These are phyloP conservation scores for Tylopilus sp. DNA, from an alignment of 768 basidiomycete genomes.

Conservation along the genomic window DNA sequence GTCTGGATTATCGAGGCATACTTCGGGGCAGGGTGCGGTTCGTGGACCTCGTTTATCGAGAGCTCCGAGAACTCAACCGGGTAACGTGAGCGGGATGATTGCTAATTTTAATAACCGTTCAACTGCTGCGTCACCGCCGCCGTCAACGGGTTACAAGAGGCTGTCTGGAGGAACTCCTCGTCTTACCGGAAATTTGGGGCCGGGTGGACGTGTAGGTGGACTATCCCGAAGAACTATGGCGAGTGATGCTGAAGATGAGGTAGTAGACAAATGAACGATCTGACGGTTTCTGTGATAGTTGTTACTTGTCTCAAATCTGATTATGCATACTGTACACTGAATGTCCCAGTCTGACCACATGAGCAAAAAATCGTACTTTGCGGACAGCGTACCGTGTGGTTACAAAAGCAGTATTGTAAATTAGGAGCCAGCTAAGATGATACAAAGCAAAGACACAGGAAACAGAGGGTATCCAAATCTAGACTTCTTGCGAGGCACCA, in stretches of 20 bases:
- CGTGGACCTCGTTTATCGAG: constrained; percentile 52
- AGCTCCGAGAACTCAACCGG: constrained; percentile 41
- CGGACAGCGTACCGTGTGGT: not conserved
- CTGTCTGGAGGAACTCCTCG: constrained; percentile 37
- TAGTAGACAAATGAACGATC: constrained; percentile 38
- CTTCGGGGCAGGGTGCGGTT: constrained; percentile 39
- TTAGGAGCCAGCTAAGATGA: constrained; percentile 26
- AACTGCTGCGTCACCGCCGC: constrained; percentile 36
- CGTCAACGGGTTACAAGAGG: constrained; percentile 43
- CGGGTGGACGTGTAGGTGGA: constrained; percentile 43
- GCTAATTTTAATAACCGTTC: constrained; percentile 53
- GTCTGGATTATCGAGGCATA: constrained; percentile 43
- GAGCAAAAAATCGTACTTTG: too few species aligned
- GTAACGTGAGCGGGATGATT: constrained; percentile 53
- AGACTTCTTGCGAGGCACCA: constrained; percentile 48
- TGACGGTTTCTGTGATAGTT: too few species aligned
- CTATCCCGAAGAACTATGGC: constrained; percentile 77
- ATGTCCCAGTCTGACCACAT: too few species aligned
- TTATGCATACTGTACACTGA: not conserved
- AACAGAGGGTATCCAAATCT: constrained; percentile 16
- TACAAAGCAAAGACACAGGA: constrained; percentile 19
- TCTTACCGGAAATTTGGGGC: constrained; percentile 21
- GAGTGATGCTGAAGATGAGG: constrained; percentile 78
- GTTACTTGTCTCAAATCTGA: not conserved
- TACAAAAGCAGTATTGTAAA: constrained; percentile 31